Conservation (phyloP, 257 asterid genomes). For the Parsonsia alboflavescens region DNA sequence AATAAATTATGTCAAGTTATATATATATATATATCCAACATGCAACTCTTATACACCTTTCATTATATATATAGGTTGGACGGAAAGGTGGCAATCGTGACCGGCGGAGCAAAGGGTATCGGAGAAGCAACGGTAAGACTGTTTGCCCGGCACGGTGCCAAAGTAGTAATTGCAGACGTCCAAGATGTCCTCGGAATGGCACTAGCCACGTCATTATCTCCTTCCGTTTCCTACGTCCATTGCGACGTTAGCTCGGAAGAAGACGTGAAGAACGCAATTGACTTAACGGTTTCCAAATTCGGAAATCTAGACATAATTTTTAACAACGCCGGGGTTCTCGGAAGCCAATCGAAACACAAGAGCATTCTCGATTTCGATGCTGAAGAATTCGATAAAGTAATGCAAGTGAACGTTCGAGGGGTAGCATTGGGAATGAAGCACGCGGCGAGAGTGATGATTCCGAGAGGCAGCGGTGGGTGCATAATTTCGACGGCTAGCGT, state of each 20-base stretch:
- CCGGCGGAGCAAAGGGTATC: conserved; percentile 85
- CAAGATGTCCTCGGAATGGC: conserved; percentile 48
- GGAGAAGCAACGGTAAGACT: conserved; percentile 75
- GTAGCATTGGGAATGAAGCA: conserved; percentile 76
- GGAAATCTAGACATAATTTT: conserved; percentile 59
- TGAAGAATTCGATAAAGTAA: conserved; percentile 54
- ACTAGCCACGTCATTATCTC: conserved; percentile 34
- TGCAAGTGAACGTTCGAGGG: conserved; percentile 70
- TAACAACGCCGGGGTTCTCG: conserved; percentile 83
- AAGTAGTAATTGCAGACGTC: conserved; percentile 61
- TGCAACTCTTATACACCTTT: background rate
- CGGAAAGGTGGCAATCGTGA: conserved; percentile 63
- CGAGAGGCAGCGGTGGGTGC: conserved; percentile 48
- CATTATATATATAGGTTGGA: conserved; percentile 42
- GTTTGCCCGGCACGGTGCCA: conserved; percentile 64
- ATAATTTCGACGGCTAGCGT: conserved; percentile 74
- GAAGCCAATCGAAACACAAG: conserved; percentile 56
- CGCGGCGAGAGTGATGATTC: conserved; percentile 74
- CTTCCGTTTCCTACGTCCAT: conserved; percentile 37
- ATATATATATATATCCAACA: too few species aligned
- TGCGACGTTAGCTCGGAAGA: conserved; percentile 65
- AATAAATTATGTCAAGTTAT: too few species aligned
- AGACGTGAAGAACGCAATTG: conserved; percentile 41
- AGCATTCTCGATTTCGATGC: conserved; percentile 67
- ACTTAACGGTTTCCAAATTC: conserved; percentile 33